Percentiles rank a stretch among this genome's conserved stretches.
Conservation (phyloP, 2,329 filamentous ascomycete genomes). For the Beauveria caledonica region DNA sequence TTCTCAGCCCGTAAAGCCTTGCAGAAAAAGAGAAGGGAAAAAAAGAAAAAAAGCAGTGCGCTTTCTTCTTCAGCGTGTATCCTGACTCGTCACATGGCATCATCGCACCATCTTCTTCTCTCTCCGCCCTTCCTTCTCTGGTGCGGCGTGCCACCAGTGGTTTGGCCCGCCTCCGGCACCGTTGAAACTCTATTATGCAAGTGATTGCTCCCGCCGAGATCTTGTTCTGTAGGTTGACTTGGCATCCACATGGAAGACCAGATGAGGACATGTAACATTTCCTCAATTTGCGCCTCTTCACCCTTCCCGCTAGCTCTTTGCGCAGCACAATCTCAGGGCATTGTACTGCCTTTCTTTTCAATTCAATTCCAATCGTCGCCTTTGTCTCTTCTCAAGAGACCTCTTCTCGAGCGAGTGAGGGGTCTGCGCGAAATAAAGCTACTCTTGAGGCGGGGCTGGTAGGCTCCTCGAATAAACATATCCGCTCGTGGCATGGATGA, state of each 20-base stretch:
- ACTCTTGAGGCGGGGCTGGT: not conserved
- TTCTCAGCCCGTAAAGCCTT: not conserved
- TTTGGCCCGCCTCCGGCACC: not conserved
- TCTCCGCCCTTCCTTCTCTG: not conserved
- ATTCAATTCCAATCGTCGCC: not conserved
- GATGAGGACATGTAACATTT: slow-evolving; percentile 8
- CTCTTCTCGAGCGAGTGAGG: not conserved
- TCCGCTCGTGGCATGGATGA: not conserved
- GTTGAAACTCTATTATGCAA: slow-evolving; percentile 2
- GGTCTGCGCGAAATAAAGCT: slow-evolving; percentile 2
- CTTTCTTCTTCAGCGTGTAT: not conserved
- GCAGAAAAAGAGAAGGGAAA: not conserved
- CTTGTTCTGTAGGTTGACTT: not conserved
- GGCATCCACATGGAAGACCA: not conserved
- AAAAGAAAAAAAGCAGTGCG: not conserved
- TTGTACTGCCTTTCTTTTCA: not conserved
- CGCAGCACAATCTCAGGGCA: not conserved
- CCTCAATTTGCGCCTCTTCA: not conserved
- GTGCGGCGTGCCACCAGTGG: not conserved
- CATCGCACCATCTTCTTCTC: not conserved
- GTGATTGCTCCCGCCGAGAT: not conserved
- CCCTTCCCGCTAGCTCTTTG: not conserved
- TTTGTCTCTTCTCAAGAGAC: not conserved
- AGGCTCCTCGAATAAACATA: not conserved
- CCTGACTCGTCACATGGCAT: slow-evolving; percentile 8